Conservation (phyloP, 164 flowering plant genomes). For the Vitis rotundifolia region DNA sequence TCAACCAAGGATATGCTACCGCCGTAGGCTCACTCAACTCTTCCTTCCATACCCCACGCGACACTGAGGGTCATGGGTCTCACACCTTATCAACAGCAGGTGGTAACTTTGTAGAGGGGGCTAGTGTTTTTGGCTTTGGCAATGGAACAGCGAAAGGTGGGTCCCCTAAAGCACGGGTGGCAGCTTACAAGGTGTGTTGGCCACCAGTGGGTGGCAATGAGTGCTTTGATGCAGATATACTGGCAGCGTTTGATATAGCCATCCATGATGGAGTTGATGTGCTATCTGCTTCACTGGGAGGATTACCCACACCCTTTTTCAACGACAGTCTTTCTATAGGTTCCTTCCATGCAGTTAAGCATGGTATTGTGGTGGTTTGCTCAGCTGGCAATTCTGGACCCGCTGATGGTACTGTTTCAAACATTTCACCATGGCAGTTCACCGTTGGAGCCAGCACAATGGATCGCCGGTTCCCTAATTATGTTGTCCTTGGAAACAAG, state of each 20-base stretch:
- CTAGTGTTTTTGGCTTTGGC: conserved; percentile 45
- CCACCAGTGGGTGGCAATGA: conserved; percentile 29
- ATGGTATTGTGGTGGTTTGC: conserved; percentile 48
- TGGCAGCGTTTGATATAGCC: conserved; percentile 61
- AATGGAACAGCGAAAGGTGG: conserved; percentile 73
- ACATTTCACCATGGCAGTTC: conserved; percentile 60
- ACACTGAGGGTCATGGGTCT: conserved; percentile 63
- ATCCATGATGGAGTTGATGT: conserved; percentile 71
- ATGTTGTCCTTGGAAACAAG: conserved; percentile 32
- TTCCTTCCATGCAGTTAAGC: conserved; percentile 55
- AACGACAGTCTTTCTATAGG: conserved; percentile 53
- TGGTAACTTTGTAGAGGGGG: conserved; percentile 46
- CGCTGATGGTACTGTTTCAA: conserved; percentile 30
- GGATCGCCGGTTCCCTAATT: conserved; percentile 45
- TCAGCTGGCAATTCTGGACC: conserved; percentile 73
- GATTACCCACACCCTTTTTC: conserved; percentile 26
- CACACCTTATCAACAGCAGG: conserved; percentile 76
- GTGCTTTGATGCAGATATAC: conserved; percentile 60
- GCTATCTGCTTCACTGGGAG: conserved; percentile 60
- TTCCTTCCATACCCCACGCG: conserved; percentile 42
- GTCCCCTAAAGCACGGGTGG: conserved; percentile 60
- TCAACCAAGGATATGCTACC: conserved; percentile 48
- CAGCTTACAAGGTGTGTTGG: conserved; percentile 70
- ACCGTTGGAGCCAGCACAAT: conserved; percentile 71
- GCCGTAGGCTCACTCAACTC: conserved; percentile 23